Conservation (phyloP, 2,329 filamentous ascomycete species). For the Ceratocystis albifundus region DNA sequence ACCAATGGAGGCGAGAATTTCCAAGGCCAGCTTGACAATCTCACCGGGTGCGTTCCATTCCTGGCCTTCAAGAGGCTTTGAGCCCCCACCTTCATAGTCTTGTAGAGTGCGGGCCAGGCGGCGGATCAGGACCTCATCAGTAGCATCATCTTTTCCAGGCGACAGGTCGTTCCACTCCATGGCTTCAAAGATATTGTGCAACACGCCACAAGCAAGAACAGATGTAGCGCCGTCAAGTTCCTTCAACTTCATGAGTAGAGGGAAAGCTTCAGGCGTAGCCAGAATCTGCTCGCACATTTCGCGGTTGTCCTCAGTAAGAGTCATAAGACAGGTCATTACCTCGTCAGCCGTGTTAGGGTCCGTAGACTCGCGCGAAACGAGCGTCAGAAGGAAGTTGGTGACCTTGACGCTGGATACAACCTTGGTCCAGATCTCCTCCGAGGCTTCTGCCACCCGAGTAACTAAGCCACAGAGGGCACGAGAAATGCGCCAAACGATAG, state of each 20-base stretch:
- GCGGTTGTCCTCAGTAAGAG: slow-evolving; percentile 49
- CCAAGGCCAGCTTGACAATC: slow-evolving; percentile 44
- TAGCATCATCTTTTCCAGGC: slow-evolving; percentile 38
- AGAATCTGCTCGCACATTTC: slow-evolving; percentile 43
- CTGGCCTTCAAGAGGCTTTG: slow-evolving; percentile 18
- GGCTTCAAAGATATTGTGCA: slow-evolving; percentile 50
- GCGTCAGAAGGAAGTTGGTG: slow-evolving; percentile 43
- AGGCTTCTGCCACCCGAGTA: slow-evolving; percentile 44
- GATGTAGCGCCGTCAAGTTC: slow-evolving; percentile 38
- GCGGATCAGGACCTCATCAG: slow-evolving; percentile 41
- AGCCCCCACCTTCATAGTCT: slow-evolving; percentile 24
- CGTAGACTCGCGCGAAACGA: slow-evolving; percentile 35
- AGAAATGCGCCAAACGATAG: slow-evolving; percentile 43
- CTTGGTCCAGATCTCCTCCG: slow-evolving; percentile 48
- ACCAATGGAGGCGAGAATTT: slow-evolving; percentile 53
- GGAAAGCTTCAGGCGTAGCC: slow-evolving; percentile 39
- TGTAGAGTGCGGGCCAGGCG: slow-evolving; percentile 35
- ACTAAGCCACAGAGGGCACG: slow-evolving; percentile 44
- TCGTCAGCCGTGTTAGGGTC: slow-evolving; percentile 36
- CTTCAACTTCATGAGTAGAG: slow-evolving; percentile 39
- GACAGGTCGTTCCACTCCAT: slow-evolving; percentile 43
- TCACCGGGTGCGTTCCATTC: slow-evolving; percentile 35
- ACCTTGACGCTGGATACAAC: slow-evolving; percentile 41
- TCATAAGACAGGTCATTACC: slow-evolving; percentile 39
- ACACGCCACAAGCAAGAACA: slow-evolving; percentile 47